Conservation (phyloP, 139 green algal genomes). For the Picochlorum costavermella region DNA sequence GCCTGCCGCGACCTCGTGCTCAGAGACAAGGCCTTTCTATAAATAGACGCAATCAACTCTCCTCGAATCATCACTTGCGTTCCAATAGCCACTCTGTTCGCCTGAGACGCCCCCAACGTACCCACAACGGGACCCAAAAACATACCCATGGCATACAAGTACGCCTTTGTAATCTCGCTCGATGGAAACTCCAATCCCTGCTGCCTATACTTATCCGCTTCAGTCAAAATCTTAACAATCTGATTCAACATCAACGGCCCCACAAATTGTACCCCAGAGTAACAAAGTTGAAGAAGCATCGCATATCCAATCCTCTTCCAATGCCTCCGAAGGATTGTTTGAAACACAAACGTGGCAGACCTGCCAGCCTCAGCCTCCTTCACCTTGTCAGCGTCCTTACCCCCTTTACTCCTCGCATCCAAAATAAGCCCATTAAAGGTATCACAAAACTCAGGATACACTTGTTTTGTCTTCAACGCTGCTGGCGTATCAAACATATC, state of each 20-base stretch:
- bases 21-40: slow-evolving; percentile 72
- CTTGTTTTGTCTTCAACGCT: slow-evolving; percentile 8
- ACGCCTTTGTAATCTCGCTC: slow-evolving; percentile 17
- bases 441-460: slow-evolving; percentile 12
- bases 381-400: background rate
- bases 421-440: background rate
- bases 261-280: slow-evolving; percentile 32
- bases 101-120: slow-evolving; percentile 20
- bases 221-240: slow-evolving; percentile 30
- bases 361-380: slow-evolving; percentile 12
- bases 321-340: slow-evolving; percentile 17
- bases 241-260: slow-evolving; percentile 37
- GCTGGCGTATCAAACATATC: slow-evolving; percentile 22
- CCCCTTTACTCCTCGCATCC: slow-evolving; percentile 1
- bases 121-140: slow-evolving; percentile 40
- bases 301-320: slow-evolving; percentile 12
- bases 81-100: slow-evolving; percentile 31
- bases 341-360: slow-evolving; percentile 10
- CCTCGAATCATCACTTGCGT: slow-evolving; percentile 39
- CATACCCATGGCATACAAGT: slow-evolving; percentile 33
- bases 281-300: slow-evolving; percentile 27
- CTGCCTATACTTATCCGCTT: background rate
- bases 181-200: background rate
- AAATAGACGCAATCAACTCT: slow-evolving; percentile 76
- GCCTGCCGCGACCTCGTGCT: slow-evolving; percentile 32